A percentile compares a stretch with the other conserved stretches of the same genome.
phyloP scores from a whole-genome alignment of 1,139 yeast genomes.

The Debaryomyces coudertii region DNA sequence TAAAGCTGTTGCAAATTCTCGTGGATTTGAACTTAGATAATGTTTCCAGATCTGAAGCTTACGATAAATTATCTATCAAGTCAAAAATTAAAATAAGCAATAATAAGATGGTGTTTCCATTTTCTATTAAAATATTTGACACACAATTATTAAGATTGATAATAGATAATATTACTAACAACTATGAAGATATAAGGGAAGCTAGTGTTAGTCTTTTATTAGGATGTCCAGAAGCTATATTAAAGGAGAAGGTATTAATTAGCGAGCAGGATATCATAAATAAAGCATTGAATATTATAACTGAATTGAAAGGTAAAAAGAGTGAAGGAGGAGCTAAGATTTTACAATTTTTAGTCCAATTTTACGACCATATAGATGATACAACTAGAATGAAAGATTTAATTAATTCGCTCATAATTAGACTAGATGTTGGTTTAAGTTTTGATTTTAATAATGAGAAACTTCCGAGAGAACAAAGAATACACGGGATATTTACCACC shows the following conservation, averaged over 20 bases:
- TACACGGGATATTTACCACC: slow-evolving; percentile 71
- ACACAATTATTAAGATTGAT: slow-evolving; percentile 46
- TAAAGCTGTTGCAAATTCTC: slow-evolving; percentile 51
- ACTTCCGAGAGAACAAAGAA: slow-evolving; percentile 40
- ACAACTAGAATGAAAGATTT: slow-evolving; percentile 24
- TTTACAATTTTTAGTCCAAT: slow-evolving; percentile 49
- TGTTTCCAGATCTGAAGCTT: slow-evolving; percentile 24
- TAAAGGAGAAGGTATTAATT: background rate
- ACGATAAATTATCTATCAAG: slow-evolving; percentile 8
- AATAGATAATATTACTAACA: slow-evolving; percentile 64
- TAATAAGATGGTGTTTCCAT: slow-evolving; percentile 10
- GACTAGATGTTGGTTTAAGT: slow-evolving; percentile 21
- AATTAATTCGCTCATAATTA: slow-evolving; percentile 33
- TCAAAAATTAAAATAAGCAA: slow-evolving; percentile 10
- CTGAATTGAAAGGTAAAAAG: slow-evolving; percentile 65
- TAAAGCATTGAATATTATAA: slow-evolving; percentile 48
- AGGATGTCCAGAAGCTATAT: slow-evolving; percentile 46
- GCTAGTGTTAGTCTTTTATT: slow-evolving; percentile 51
- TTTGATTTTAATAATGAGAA: background rate
- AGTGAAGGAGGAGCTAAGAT: slow-evolving; percentile 84
- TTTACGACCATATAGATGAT: slow-evolving; percentile 20
- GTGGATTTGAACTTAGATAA: slow-evolving; percentile 61
- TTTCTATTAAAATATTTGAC: slow-evolving; percentile 9
- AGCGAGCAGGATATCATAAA: slow-evolving; percentile 25
- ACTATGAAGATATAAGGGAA: slow-evolving; percentile 75